Evolutionary conservation across 225 moss, liverwort and hornwort genomes (phyloP).

Genomic region (Marchantia polymorpha): DNA sequence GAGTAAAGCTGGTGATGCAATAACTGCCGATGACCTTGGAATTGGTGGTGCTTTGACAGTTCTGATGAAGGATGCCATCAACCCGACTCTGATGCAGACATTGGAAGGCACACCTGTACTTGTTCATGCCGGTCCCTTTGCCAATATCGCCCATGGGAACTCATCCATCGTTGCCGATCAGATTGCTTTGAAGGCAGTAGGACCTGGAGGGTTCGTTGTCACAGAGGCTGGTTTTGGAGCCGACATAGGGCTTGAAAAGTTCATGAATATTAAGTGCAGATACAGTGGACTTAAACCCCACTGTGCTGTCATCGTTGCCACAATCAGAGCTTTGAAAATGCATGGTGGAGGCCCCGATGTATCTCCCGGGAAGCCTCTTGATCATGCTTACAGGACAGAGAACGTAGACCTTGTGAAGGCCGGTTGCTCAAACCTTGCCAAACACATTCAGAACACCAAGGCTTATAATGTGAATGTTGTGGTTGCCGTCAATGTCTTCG

Average conservation of each 20-base stretch:
- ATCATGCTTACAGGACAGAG: slow-evolving; percentile 82
- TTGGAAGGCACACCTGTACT: slow-evolving; percentile 90
- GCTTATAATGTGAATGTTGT: slow-evolving; percentile 91
- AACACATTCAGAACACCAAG: slow-evolving; percentile 85
- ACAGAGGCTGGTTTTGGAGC: slow-evolving; percentile 97
- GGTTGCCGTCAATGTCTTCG: slow-evolving; percentile 91
- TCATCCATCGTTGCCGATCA: slow-evolving; percentile 95
- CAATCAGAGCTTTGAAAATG: slow-evolving; percentile 94
- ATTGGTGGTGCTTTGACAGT: slow-evolving; percentile 95
- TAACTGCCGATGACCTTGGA: slow-evolving; percentile 89
- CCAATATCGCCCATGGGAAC: slow-evolving; percentile 96
- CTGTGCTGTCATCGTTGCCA: slow-evolving; percentile 90
- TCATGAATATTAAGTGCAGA: slow-evolving; percentile 90
- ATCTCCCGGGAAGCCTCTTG: slow-evolving; percentile 85
- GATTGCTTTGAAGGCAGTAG: slow-evolving; percentile 80
- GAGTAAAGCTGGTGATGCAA: slow-evolving; percentile 74
- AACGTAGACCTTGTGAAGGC: slow-evolving; percentile 70
- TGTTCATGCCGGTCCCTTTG: slow-evolving; percentile 94
- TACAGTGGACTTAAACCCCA: slow-evolving; percentile 90
- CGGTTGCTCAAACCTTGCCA: slow-evolving; percentile 68
- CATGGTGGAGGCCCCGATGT: slow-evolving; percentile 98
- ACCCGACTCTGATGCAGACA: slow-evolving; percentile 96
- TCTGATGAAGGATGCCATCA: slow-evolving; percentile 88
- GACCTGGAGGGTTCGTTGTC: slow-evolving; percentile 76
- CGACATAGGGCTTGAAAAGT: slow-evolving; percentile 94